Evolutionary conservation across 768 basidiomycete species (phyloP).

Genomic region (Pholiota microspora): DNA sequence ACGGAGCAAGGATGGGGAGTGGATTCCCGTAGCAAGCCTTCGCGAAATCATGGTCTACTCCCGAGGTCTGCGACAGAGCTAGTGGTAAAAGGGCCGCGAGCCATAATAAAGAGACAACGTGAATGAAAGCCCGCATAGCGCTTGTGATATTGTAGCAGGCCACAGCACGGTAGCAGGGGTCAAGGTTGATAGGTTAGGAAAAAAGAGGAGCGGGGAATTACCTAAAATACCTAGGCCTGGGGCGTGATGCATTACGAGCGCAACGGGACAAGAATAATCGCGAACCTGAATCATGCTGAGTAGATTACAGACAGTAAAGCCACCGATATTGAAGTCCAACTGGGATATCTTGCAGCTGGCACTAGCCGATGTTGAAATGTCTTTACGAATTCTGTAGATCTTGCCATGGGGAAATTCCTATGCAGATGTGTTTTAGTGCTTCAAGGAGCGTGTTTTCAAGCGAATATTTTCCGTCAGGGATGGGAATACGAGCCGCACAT

Average conservation of each 20-base stretch:
- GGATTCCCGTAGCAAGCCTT: constrained; percentile 15
- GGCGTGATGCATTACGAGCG: background rate
- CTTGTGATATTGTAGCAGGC: background rate
- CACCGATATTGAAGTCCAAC: too few relatives aligned
- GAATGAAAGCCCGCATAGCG: background rate
- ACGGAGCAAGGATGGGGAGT: constrained; percentile 14
- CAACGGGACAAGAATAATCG: background rate
- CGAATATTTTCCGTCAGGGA: background rate
- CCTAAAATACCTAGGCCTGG: background rate
- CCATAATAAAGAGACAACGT: background rate
- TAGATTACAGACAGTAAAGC: too few relatives aligned
- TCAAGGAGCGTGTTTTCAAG: background rate
- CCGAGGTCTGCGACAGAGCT: background rate
- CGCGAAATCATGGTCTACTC: constrained; percentile 8
- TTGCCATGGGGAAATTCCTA: too few relatives aligned
- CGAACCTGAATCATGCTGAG: too few relatives aligned
- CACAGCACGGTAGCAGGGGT: background rate
- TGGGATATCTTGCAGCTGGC: too few relatives aligned
- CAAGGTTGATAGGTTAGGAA: background rate
- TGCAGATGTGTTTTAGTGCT: background rate
- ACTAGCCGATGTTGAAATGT: too few relatives aligned
- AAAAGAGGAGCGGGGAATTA: background rate
- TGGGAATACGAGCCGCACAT: background rate
- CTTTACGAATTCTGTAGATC: too few relatives aligned
- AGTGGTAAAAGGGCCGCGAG: constrained; percentile 3